Base-by-base conservation (phyloP, 768 basidiomycete species). In the Podaxis sp. region DNA sequence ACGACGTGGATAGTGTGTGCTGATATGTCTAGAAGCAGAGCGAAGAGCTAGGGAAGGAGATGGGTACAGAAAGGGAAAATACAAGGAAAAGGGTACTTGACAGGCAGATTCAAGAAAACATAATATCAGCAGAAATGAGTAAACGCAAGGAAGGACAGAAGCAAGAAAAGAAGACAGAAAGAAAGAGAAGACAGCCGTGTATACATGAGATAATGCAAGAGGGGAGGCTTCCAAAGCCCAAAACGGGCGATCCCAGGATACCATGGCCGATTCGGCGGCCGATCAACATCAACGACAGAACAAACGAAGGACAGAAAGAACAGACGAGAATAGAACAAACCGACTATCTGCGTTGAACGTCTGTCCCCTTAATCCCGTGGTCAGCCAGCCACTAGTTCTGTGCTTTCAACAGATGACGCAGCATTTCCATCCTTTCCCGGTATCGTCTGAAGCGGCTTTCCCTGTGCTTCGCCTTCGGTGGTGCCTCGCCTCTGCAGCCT, bases 371-470 rank as follows among this genome's bases (percentile, higher is more conserved):
- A 10, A 35, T 11, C 18, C 42, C 42, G 32, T 57, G 36, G 47
- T 36, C n/a, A 37, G 14, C 23, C 23, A 37, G 51, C 50, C 46
- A 38, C 38, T 38, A 52, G 28, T 56, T 52, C 51, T 67, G 64
- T 52, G 2, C 64, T 50, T 65, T 73, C 59, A 90, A 68, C 87
- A 90, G 61, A 91, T 77, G 44, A 90, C 83, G 65, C 89, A 91
- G 71, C 89, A 91, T 14, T 79, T 80, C 64, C 88, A 90, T 63
- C 85, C 82, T 46, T 80, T 80, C 7, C 77, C 80, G 51, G 78
- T 72, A 59, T 83, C 79, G 48, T 77, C 74, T 25, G 74, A 65
- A 3, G 73, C 68, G 16, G 57, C 68, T 66, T 75, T 77, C n/a
- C 77, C 79, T 47, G 84, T 83, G 65, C 79, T 86, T 70, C 74